Evolutionary conservation across 2,329 filamentous ascomycete species (phyloP).

Genomic region (Phyllosticta capitalensis): DNA sequence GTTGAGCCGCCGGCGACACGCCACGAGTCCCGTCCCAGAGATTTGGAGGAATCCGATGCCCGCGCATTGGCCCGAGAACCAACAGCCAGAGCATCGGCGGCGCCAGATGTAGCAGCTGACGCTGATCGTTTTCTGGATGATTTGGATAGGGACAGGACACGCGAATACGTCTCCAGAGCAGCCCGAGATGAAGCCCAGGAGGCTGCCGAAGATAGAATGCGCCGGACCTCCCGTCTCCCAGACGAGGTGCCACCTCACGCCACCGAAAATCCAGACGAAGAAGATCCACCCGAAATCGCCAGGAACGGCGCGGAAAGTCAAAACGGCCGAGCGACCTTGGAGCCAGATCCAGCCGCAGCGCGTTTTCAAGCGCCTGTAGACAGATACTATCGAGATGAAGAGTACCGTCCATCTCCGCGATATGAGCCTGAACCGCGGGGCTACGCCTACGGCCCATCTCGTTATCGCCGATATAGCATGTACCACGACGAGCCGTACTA

Average conservation of each 20-base stretch:
- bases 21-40: slow-evolving; percentile 19
- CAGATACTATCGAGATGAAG: neutral
- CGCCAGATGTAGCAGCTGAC: slow-evolving; percentile 16
- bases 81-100: slow-evolving; percentile 13
- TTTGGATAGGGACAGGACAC: slow-evolving; percentile 17
- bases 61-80: slow-evolving; percentile 1
- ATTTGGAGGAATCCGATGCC: slow-evolving; percentile 12
- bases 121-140: slow-evolving; percentile 29
- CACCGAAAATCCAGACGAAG: neutral
- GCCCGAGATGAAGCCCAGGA: slow-evolving; percentile 9
- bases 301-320: neutral
- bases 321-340: neutral
- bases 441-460: slow-evolving; percentile 6
- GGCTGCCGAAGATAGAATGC: slow-evolving; percentile 3
- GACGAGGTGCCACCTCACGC: neutral
- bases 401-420: neutral
- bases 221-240: neutral
- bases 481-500: slow-evolving; percentile 7
- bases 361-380: neutral
- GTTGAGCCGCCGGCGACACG: slow-evolving; percentile 21
- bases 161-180: slow-evolving; percentile 7
- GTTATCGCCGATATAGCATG: slow-evolving; percentile 5
- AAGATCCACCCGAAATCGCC: neutral
- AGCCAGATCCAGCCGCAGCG: neutral
- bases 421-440: slow-evolving; percentile 3